Percentiles rank a stretch among this genome's conserved stretches.
Evolutionary conservation across 129 eudicot species (phyloP).

Genomic region (Artemisia annua): DNA sequence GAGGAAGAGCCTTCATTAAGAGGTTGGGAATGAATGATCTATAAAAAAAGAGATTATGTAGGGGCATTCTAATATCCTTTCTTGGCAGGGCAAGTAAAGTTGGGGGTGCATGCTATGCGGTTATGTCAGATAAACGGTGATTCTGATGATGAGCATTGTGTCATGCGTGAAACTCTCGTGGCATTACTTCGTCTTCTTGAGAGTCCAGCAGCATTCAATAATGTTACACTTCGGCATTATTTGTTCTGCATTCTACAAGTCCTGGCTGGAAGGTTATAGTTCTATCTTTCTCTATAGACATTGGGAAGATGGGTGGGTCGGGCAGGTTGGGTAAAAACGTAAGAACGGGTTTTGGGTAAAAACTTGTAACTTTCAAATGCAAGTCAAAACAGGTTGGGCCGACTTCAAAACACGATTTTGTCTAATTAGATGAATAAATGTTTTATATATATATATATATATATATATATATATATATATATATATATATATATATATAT

Average conservation of each 20-base stretch:
- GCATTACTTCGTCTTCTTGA: constrained; percentile 83
- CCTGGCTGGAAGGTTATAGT: constrained; percentile 77
- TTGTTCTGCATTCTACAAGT: constrained; percentile 93
- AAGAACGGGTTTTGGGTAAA: neutral
- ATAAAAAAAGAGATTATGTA: neutral
- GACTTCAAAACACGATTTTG: neutral
- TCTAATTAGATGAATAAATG: neutral
- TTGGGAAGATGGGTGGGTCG: too few relatives aligned
- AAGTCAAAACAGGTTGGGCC: neutral
- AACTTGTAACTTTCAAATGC: too few relatives aligned
- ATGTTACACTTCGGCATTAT: constrained; percentile 80
- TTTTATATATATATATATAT: too few relatives aligned
- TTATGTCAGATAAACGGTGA: constrained; percentile 69
- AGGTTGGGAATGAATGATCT: constrained; percentile 45
- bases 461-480: too few relatives aligned
- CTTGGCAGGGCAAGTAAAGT: constrained; percentile 74
- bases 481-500: too few relatives aligned
- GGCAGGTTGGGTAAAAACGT: too few relatives aligned
- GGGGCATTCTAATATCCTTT: neutral
- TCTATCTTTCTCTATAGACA: constrained; percentile 9
- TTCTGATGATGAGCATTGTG: constrained; percentile 48
- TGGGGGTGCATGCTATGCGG: constrained; percentile 75
- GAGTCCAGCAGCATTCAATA: constrained; percentile 70
- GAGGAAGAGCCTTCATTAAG: constrained; percentile 72
- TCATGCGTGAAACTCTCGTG: constrained; percentile 81